Base-by-base conservation (phyloP, 257 asterid genomes). In the Ilex asprella region DNA sequence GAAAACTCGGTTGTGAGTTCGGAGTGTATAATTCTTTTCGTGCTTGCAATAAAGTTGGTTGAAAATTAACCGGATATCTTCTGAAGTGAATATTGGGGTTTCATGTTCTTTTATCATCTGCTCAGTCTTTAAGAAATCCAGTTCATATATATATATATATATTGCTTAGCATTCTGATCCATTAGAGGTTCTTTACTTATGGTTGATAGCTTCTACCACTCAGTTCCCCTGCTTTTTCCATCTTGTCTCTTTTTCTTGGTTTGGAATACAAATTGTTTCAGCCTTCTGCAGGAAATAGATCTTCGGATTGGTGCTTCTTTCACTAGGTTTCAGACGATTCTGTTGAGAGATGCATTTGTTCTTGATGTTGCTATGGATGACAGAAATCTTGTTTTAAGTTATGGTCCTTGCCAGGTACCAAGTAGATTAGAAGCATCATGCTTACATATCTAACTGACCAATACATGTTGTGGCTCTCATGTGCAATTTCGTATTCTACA, bases 321-420 rank as follows among this genome's bases (percentile, higher is more conserved):
- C 82, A 89, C 99, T 59, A 86, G 99, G 71, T 93, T 93, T 70
- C 99, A 93, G 75, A 93, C 99, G 30, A 82, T 93, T 89, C 83
- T 93, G 67, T 72, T 93, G 82, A 87, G 73, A 78, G 88, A 87
- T 82, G 94, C 96, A 67, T 93, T 89, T 77, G 70, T 85, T 65
- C 77, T 93, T 50, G 95, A 93, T 76, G 64, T 83, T 63, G 71
- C 78, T 66, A 53, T 88, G 7, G 95, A 83, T 50, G 93, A 86
- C 62, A 78, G 76, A 67, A 93, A 82, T 75, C 53, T 93, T 69
- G 60, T 93, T 71, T 70, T 93, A 60, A 93, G 99, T 69, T 93
- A 93, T 58, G 99, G 99, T 62, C 99, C 99, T 69, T 93, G 97
- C 85, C 99, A 93, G 95, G 99, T 92, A 78, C 68, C 71, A 39